Evolutionary conservation across 345 rosid species (phyloP).

Genomic region (Viola odorata): DNA sequence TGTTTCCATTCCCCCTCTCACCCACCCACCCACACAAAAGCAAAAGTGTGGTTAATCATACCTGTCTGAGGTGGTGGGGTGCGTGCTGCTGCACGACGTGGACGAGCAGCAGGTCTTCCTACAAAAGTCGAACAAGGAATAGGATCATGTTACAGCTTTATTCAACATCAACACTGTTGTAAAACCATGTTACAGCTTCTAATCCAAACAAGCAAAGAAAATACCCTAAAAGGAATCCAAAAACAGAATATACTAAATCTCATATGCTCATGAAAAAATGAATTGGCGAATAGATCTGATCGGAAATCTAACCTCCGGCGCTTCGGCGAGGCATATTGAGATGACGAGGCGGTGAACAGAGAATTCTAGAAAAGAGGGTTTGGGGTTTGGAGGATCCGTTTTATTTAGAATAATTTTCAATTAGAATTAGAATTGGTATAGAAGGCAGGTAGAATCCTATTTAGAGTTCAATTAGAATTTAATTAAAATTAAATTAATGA

Average conservation of each 20-base stretch:
- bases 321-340: constrained; percentile 58
- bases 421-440: too few relatives aligned
- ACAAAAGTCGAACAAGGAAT: constrained; percentile 4
- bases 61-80: constrained; percentile 60
- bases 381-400: not conserved
- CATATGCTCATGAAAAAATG: not conserved
- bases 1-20: not conserved
- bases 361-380: constrained; percentile 2
- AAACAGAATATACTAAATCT: not conserved
- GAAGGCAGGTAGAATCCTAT: too few relatives aligned
- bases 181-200: too few relatives aligned
- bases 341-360: not conserved
- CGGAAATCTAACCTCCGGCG: constrained; percentile 46
- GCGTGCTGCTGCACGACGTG: constrained; percentile 46
- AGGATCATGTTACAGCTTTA: too few relatives aligned
- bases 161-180: too few relatives aligned
- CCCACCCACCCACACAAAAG: too few relatives aligned
- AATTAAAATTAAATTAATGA: too few relatives aligned
- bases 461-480: too few relatives aligned
- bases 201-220: too few relatives aligned
- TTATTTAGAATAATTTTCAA: too few relatives aligned
- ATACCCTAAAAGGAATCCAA: not conserved
- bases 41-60: constrained; percentile 1
- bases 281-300: not conserved
- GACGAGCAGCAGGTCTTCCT: constrained; percentile 63